Evolutionary conservation across 208 protist species (phyloP).

Genomic region (Tritrichomonas musculus): DNA sequence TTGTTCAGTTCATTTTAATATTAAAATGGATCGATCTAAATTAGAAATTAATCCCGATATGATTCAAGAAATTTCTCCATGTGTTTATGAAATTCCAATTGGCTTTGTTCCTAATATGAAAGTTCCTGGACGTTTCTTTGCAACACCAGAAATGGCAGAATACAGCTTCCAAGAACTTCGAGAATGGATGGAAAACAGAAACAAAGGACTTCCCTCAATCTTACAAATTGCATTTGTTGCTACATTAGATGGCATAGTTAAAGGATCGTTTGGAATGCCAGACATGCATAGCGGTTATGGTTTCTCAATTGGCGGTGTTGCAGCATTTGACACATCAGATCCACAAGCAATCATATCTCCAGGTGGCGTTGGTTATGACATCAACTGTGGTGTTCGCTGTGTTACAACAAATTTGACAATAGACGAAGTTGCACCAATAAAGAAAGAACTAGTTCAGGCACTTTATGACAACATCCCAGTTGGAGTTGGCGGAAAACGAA

Average conservation of each 20-base stretch:
- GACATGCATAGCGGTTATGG: too few relatives aligned
- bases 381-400: slow-evolving; percentile 78
- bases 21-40: too few relatives aligned
- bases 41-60: too few relatives aligned
- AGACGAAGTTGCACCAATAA: slow-evolving; percentile 45
- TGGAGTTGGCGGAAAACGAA: slow-evolving; percentile 25
- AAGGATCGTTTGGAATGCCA: slow-evolving; percentile 66
- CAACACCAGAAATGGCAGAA: too few relatives aligned
- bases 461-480: background rate
- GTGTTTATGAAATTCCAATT: too few relatives aligned
- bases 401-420: slow-evolving; percentile 66
- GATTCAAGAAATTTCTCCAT: too few relatives aligned
- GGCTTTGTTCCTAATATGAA: too few relatives aligned
- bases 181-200: slow-evolving; percentile 33
- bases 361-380: slow-evolving; percentile 71
- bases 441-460: background rate
- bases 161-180: slow-evolving; percentile 65
- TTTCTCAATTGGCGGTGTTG: too few relatives aligned
- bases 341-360: slow-evolving; percentile 68
- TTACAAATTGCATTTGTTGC: slow-evolving; percentile 72
- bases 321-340: too few relatives aligned
- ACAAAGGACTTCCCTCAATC: slow-evolving; percentile 65
- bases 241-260: slow-evolving; percentile 68
- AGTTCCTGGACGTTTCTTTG: too few relatives aligned
- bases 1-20: too few relatives aligned